phyloP scores from a whole-genome alignment of 192 early-diverging fungal species.

The Podila horticola region DNA sequence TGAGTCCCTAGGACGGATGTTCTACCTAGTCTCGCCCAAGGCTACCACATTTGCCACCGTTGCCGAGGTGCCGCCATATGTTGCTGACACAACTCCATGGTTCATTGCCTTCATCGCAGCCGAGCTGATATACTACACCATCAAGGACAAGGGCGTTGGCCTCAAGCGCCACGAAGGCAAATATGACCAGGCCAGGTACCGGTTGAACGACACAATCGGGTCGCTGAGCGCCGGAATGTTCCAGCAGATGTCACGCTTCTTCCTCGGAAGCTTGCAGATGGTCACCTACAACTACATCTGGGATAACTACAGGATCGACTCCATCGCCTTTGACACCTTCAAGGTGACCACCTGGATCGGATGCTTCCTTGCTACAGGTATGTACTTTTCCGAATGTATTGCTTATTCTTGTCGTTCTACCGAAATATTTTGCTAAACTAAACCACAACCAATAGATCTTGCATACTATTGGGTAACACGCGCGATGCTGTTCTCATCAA shows the following conservation, averaged over 20 bases:
- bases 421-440: not conserved
- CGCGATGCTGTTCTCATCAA: not conserved
- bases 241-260: conserved; percentile 63
- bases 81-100: conserved; percentile 60
- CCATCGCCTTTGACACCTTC: conserved; percentile 51
- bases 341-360: conserved; percentile 60
- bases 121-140: conserved; percentile 43
- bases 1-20: conserved; percentile 59
- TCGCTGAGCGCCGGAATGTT: conserved; percentile 61
- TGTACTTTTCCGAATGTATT: not conserved
- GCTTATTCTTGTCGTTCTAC: not conserved
- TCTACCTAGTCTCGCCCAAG: conserved; percentile 63
- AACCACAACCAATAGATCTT: conserved; percentile 14
- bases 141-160: conserved; percentile 42
- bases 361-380: conserved; percentile 64
- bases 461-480: conserved; percentile 48
- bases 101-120: conserved; percentile 58
- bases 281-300: conserved; percentile 62
- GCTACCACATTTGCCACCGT: conserved; percentile 46
- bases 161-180: conserved; percentile 42
- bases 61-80: conserved; percentile 63
- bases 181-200: conserved; percentile 54
- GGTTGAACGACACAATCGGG: conserved; percentile 65
- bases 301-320: conserved; percentile 55
- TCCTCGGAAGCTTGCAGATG: conserved; percentile 55